Evolutionary conservation across 2,329 filamentous ascomycete genomes (phyloP).

Genomic region (Colletotrichum cordylinicola): DNA sequence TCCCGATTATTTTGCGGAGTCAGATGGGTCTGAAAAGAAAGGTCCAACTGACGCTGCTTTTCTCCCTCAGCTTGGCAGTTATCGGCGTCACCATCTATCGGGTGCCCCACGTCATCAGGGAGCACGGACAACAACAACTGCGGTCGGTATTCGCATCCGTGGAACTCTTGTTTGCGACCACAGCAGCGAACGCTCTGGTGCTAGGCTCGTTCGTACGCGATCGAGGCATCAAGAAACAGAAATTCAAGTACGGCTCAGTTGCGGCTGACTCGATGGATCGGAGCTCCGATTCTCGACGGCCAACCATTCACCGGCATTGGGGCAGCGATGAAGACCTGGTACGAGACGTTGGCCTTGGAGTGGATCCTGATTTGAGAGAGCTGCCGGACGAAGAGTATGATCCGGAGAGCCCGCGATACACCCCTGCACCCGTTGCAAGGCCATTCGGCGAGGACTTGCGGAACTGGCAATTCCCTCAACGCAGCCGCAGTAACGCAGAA

Average conservation of each 20-base stretch:
- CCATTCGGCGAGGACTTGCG: constrained; percentile 41
- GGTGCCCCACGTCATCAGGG: constrained; percentile 76
- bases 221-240: constrained; percentile 86
- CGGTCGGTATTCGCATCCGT: constrained; percentile 89
- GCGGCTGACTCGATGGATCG: constrained; percentile 68
- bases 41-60: constrained; percentile 78
- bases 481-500: constrained; percentile 40
- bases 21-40: constrained; percentile 81
- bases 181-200: constrained; percentile 86
- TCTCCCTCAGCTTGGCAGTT: constrained; percentile 82
- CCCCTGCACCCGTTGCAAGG: constrained; percentile 40
- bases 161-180: constrained; percentile 87
- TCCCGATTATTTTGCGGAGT: constrained; percentile 84
- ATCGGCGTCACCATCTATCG: constrained; percentile 83
- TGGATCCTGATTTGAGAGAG: constrained; percentile 57
- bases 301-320: constrained; percentile 70
- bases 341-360: constrained; percentile 75
- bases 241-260: constrained; percentile 72
- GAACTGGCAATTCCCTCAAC: constrained; percentile 54
- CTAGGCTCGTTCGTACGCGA: constrained; percentile 93
- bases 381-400: constrained; percentile 26
- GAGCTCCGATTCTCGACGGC: constrained; percentile 45
- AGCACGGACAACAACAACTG: constrained; percentile 79
- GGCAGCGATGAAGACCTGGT: constrained; percentile 93
- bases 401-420: constrained; percentile 31